phyloP scores from a whole-genome alignment of 371 early-diverging fungal species.

The Dinochytrium kinnereticum region DNA sequence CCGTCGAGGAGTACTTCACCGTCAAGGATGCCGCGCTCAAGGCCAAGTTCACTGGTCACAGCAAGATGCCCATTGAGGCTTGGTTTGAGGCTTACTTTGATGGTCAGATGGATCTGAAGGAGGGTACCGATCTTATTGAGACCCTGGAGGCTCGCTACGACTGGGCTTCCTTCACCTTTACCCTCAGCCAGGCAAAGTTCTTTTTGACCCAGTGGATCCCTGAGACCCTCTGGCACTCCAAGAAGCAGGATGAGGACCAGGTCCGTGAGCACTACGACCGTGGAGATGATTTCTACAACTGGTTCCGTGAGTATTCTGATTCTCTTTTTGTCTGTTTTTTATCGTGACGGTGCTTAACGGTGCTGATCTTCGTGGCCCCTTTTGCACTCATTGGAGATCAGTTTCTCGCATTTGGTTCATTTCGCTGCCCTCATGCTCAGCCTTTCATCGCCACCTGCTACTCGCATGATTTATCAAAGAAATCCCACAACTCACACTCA shows the following conservation, averaged over 20 bases:
- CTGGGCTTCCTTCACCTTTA: conserved; percentile 90
- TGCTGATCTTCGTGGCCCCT: no score
- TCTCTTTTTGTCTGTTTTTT: no score
- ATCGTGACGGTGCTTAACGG: no score
- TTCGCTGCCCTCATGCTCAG: not conserved
- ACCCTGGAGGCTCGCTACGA: conserved; percentile 91
- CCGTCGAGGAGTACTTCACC: conserved; percentile 83
- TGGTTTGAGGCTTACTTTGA: conserved; percentile 96
- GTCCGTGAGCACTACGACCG: conserved; percentile 98
- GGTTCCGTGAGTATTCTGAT: conserved; percentile 68
- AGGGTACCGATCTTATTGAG: conserved; percentile 74
- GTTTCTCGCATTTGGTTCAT: not conserved
- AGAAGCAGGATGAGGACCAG: conserved; percentile 94
- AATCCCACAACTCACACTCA: no score
- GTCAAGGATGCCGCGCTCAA: conserved; percentile 82
- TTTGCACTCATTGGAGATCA: no score
- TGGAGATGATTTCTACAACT: conserved; percentile 95
- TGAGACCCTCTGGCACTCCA: conserved; percentile 92
- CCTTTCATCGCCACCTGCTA: not conserved
- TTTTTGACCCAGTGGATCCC: conserved; percentile 95
- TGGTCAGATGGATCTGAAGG: conserved; percentile 89
- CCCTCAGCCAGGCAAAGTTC: conserved; percentile 84
- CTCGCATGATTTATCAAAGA: not conserved
- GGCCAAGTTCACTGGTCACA: conserved; percentile 70
- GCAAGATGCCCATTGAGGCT: conserved; percentile 94